Conservation (phyloP, 371 early-diverging fungal species). For the Apophysomyces trapeziformis region DNA sequence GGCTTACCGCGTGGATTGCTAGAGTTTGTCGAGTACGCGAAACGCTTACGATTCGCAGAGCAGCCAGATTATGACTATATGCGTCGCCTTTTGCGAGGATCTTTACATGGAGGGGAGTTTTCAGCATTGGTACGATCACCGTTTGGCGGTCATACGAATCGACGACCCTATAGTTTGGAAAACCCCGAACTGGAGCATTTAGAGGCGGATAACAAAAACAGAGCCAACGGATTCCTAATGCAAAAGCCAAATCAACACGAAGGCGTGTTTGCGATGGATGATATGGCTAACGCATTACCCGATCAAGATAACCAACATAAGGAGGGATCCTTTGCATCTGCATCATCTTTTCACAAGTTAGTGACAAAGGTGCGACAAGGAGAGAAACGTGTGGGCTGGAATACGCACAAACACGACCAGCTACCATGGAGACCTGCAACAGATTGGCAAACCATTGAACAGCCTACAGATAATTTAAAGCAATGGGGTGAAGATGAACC, state of each 20-base stretch:
- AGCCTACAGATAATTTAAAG: neutral
- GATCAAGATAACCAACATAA: neutral
- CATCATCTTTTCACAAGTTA: neutral
- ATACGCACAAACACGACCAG: conserved; percentile 25
- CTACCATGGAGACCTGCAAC: conserved; percentile 28
- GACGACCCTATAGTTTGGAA: conserved; percentile 2
- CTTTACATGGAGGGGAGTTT: conserved; percentile 30
- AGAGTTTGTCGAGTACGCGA: conserved; percentile 73
- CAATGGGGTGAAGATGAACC: conserved; percentile 29
- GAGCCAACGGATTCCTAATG: neutral
- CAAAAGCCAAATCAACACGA: conserved; percentile 17
- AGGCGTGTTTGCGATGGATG: conserved; percentile 32
- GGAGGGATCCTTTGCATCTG: neutral
- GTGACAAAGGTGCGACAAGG: neutral
- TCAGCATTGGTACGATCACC: conserved; percentile 19
- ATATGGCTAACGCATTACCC: conserved; percentile 24
- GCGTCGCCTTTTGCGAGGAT: conserved; percentile 46
- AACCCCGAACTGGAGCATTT: neutral
- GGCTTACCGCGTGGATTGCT: conserved; percentile 60
- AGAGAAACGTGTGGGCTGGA: conserved; percentile 25
- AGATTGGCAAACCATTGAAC: conserved; percentile 22
- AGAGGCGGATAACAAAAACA: conserved; percentile 5
- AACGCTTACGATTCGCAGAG: conserved; percentile 87
- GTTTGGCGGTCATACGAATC: conserved; percentile 31
- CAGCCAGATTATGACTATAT: conserved; percentile 89